A percentile compares a stretch with the other conserved stretches of the same genome.
Evolutionary conservation across 2,329 filamentous ascomycete species (phyloP).

Genomic region (Alternaria infectoria): DNA sequence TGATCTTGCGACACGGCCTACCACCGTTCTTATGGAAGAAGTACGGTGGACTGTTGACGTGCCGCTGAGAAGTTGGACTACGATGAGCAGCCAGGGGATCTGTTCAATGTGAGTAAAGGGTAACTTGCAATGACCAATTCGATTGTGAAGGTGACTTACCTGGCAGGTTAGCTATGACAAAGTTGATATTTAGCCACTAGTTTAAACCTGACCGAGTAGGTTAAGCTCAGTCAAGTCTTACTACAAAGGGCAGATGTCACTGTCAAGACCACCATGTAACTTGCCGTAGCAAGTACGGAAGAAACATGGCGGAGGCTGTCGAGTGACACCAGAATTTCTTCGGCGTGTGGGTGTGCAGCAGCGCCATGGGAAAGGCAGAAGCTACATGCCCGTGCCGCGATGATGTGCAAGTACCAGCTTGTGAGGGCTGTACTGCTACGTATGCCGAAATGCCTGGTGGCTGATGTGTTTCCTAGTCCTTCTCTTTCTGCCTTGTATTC

Average conservation of each 20-base stretch:
- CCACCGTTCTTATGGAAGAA: not conserved
- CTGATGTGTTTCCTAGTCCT: not conserved
- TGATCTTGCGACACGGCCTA: not conserved
- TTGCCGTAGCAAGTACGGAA: not conserved
- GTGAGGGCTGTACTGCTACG: not conserved
- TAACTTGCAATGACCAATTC: fast-evolving
- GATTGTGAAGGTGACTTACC: not conserved
- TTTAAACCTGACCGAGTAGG: not conserved
- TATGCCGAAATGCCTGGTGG: not conserved
- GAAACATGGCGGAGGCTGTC: not conserved
- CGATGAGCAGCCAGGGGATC: not conserved
- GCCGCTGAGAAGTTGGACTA: not conserved
- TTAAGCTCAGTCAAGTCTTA: not conserved
- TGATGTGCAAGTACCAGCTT: not conserved
- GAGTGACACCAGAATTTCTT: not conserved
- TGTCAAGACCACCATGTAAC: not conserved
- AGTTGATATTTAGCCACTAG: not conserved
- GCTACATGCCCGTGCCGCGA: not conserved
- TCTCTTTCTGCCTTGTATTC: not conserved
- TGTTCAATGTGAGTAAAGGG: not conserved
- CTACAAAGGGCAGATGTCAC: not conserved
- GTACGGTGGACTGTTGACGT: not conserved
- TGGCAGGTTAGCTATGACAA: not conserved
- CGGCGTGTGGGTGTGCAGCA: not conserved
- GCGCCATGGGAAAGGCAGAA: not conserved